These are phyloP conservation scores for Paramarasmius palmivorus DNA, from an alignment of 1,284 basidiomycete genomes.

Conservation along the genomic window DNA sequence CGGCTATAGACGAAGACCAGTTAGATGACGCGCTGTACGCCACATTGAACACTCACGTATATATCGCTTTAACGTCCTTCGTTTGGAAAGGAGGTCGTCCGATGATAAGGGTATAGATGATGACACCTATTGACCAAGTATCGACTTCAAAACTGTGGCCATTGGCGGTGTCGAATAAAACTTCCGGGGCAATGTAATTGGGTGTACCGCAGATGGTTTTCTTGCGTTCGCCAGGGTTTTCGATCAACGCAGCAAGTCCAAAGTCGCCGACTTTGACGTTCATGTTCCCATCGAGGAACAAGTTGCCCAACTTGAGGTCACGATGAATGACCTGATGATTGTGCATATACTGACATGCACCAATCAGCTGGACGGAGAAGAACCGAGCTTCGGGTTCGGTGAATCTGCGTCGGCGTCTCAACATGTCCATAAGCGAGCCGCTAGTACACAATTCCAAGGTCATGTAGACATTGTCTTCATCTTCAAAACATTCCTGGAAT, in stretches of 20 bases:
- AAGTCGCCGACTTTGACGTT: slow-evolving; percentile 98
- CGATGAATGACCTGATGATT: slow-evolving; percentile 94
- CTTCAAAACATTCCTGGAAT: slow-evolving; percentile 96
- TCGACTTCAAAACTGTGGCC: slow-evolving; percentile 99
- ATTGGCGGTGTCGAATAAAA: slow-evolving; percentile 93
- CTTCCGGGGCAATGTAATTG: slow-evolving; percentile 98
- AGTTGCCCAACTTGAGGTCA: slow-evolving; percentile 93
- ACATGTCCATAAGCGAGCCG: slow-evolving; percentile 90
- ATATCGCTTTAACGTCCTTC: slow-evolving; percentile 94
- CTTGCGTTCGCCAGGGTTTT: slow-evolving; percentile 94
- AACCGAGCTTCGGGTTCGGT: slow-evolving; percentile 92
- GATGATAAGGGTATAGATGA: slow-evolving; percentile 92
- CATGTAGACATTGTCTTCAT: slow-evolving; percentile 96
- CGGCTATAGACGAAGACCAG: slow-evolving; percentile 52
- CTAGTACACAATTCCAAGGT: slow-evolving; percentile 90
- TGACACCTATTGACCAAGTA: slow-evolving; percentile 97
- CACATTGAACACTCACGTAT: slow-evolving; percentile 59
- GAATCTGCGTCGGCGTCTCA: slow-evolving; percentile 86
- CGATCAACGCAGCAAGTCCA: slow-evolving; percentile 94
- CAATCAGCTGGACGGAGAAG: slow-evolving; percentile 93
- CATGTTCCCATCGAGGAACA: slow-evolving; percentile 92
- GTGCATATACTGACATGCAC: slow-evolving; percentile 97
- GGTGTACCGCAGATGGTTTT: slow-evolving; percentile 99
- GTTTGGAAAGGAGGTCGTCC: slow-evolving; percentile 98
- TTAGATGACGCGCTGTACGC: background rate